Conservation (phyloP, 352 stramenopile genomes). For the Pythium utonaiense region DNA sequence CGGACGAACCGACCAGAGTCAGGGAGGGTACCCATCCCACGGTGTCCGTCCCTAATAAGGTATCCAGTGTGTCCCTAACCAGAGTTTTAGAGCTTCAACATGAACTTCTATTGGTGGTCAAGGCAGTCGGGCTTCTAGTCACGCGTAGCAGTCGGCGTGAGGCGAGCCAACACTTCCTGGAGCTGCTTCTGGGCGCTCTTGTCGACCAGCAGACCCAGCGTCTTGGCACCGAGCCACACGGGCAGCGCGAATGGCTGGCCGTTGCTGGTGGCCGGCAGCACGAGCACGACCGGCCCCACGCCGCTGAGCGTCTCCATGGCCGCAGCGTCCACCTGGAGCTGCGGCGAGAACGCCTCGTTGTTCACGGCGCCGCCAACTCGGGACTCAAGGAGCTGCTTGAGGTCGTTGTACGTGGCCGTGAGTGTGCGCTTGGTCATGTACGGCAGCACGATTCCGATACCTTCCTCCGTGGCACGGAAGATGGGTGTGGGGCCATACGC, state of each 20-base stretch:
- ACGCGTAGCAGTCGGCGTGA: neutral
- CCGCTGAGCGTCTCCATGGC: conserved; percentile 33
- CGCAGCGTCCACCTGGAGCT: conserved; percentile 29
- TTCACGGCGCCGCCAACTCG: conserved; percentile 24
- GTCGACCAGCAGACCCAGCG: conserved; percentile 50
- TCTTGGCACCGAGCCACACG: conserved; percentile 56
- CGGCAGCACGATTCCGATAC: conserved; percentile 60
- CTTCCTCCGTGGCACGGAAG: conserved; percentile 83
- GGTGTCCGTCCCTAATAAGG: neutral
- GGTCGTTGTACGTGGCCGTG: conserved; percentile 22
- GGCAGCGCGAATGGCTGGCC: conserved; percentile 31
- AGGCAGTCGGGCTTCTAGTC: neutral
- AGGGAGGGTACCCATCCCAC: neutral
- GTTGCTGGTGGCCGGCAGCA: conserved; percentile 10
- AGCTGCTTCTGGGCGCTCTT: conserved; percentile 48
- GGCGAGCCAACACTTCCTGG: conserved; percentile 15
- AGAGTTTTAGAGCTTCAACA: too few species aligned
- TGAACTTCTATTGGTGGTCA: too few species aligned
- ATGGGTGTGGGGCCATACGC: conserved; percentile 38
- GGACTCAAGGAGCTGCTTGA: conserved; percentile 25
- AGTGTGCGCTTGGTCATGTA: conserved; percentile 80
- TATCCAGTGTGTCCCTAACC: conserved; percentile 1
- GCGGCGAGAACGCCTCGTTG: conserved; percentile 32
- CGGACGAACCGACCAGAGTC: too few species aligned
- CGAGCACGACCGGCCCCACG: conserved; percentile 43